Conservation (phyloP, 2,329 filamentous ascomycete genomes). For the Nemania bipapillata region DNA sequence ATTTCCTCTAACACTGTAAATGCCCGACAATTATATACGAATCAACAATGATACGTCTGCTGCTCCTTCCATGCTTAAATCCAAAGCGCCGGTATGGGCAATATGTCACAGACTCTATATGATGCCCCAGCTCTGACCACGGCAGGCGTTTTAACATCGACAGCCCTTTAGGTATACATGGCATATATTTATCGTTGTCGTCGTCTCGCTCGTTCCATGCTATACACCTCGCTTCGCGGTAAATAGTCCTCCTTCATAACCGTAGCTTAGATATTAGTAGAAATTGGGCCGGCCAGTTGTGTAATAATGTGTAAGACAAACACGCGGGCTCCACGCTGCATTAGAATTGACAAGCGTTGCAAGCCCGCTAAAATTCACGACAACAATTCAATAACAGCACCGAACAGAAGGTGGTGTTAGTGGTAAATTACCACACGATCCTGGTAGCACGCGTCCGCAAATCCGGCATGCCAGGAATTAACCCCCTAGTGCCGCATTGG, state of each 20-base stretch:
- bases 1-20: constrained; percentile 16
- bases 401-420: not conserved
- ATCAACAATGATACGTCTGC: not conserved
- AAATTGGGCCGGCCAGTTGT: constrained; percentile 34
- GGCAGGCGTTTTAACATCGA: constrained; percentile 10
- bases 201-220: constrained; percentile 18
- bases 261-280: constrained; percentile 22
- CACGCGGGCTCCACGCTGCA: constrained; percentile 3
- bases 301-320: constrained; percentile 25
- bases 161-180: constrained; percentile 1
- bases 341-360: not conserved
- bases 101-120: constrained; percentile 13
- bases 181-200: constrained; percentile 23
- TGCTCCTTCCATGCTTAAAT: constrained; percentile 23
- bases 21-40: constrained; percentile 16
- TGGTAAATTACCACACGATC: constrained; percentile 59
- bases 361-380: not conserved
- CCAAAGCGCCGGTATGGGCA: constrained; percentile 18
- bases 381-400: not conserved
- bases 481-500: constrained; percentile 64
- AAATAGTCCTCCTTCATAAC: constrained; percentile 1
- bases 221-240: constrained; percentile 10
- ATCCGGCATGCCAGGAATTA: constrained; percentile 61
- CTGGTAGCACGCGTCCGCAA: constrained; percentile 59
- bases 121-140: not conserved